These are phyloP conservation scores for Gnetum montanum DNA, from an alignment of 75 land plant species.

Conservation along the genomic window DNA sequence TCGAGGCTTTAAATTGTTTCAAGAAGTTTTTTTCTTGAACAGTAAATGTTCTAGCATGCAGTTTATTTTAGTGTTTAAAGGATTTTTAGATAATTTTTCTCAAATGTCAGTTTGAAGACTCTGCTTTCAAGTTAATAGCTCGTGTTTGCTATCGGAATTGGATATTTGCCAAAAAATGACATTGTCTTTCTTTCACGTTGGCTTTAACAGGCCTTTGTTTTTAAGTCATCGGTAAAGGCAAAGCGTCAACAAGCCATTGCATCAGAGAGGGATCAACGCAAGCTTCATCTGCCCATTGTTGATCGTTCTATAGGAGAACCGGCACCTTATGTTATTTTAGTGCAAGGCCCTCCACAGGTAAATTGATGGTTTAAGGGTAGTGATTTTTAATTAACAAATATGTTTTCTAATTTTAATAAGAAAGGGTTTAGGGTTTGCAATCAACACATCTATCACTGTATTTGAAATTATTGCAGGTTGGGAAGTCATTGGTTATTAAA, in stretches of 20 bases:
- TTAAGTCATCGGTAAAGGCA: conserved; percentile 74
- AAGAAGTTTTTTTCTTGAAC: too few species aligned
- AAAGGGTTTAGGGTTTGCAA: not conserved
- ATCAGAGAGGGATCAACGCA: conserved; percentile 84
- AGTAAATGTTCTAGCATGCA: not conserved
- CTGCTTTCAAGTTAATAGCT: not conserved
- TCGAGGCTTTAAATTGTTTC: not conserved
- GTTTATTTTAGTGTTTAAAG: not conserved
- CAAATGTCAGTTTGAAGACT: not conserved
- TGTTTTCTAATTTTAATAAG: not conserved
- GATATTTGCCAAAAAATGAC: too few species aligned
- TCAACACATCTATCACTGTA: not conserved
- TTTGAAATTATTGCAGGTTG: conserved; percentile 73
- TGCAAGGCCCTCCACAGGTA: conserved; percentile 99
- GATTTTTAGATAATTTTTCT: not conserved
- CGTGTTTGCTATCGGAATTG: not conserved
- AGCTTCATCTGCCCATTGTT: conserved; percentile 77
- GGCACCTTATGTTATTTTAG: conserved; percentile 85
- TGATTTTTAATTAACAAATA: not conserved
- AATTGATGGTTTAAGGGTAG: not conserved
- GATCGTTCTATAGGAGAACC: conserved; percentile 87
- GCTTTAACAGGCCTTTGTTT: conserved; percentile 82
- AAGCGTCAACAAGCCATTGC: conserved; percentile 75
- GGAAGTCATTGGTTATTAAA: conserved; percentile 91
- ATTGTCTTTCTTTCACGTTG: not conserved